phyloP scores from a whole-genome alignment of 768 basidiomycete genomes.

The Daedaleopsis nitida region DNA sequence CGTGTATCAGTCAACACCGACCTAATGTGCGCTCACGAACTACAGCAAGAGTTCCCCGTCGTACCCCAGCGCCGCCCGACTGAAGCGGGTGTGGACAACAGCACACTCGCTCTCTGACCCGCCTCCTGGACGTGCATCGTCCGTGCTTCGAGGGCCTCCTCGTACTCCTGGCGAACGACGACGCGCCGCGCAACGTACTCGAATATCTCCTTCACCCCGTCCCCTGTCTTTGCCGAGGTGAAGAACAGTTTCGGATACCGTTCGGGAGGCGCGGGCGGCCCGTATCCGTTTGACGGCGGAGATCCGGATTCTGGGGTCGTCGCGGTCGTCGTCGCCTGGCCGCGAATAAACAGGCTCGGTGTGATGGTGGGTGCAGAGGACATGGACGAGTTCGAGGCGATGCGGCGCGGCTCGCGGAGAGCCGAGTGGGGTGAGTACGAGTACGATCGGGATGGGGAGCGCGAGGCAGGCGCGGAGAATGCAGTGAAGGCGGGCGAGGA shows the following conservation, averaged over 20 bases:
- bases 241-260: conserved; percentile 69
- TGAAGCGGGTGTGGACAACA: conserved; percentile 25
- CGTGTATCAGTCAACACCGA: background rate
- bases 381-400: conserved; percentile 38
- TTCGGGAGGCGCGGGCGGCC: conserved; percentile 38
- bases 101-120: conserved; percentile 40
- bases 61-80: background rate
- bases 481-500: conserved; percentile 53
- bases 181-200: conserved; percentile 72
- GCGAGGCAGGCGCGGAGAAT: conserved; percentile 22
- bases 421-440: conserved; percentile 10
- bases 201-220: conserved; percentile 72
- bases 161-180: conserved; percentile 63
- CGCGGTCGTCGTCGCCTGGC: conserved; percentile 22
- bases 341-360: conserved; percentile 51
- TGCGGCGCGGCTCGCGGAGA: conserved; percentile 33
- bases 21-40: conserved; percentile 6
- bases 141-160: conserved; percentile 55
- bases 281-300: conserved; percentile 14
- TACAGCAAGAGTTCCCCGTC: conserved; percentile 9
- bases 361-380: conserved; percentile 60
- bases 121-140: conserved; percentile 43
- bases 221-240: conserved; percentile 78
- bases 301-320: conserved; percentile 27
- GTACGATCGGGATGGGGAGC: conserved; percentile 11